Percentiles rank a stretch among this genome's conserved stretches.
phyloP scores from a whole-genome alignment of 2,329 filamentous ascomycete genomes.

The Parastagonospora avenae region DNA sequence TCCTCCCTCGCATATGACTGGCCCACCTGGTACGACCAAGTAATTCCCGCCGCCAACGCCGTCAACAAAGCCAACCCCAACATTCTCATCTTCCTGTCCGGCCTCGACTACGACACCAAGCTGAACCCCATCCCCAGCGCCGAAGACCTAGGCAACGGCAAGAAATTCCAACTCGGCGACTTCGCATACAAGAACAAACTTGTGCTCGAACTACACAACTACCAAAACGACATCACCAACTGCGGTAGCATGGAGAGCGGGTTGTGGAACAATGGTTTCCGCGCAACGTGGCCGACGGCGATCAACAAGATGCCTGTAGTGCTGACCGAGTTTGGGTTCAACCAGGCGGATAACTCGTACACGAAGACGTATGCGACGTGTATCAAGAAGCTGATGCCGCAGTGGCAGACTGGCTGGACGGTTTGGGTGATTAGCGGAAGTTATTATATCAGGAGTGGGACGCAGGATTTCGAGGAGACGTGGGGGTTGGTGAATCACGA shows the following conservation, averaged over 20 bases:
- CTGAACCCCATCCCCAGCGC: constrained; percentile 59
- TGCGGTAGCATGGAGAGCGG: constrained; percentile 56
- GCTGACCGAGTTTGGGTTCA: constrained; percentile 63
- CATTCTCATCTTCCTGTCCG: constrained; percentile 64
- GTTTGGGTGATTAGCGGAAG: constrained; percentile 64
- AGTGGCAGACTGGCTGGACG: constrained; percentile 65
- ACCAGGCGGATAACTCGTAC: constrained; percentile 52
- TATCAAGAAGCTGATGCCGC: constrained; percentile 57
- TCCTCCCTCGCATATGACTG: constrained; percentile 58
- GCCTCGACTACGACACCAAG: constrained; percentile 62
- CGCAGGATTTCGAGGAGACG: constrained; percentile 58
- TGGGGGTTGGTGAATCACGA: constrained; percentile 58
- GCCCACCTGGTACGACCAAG: constrained; percentile 60
- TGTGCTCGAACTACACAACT: constrained; percentile 67
- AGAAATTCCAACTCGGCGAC: constrained; percentile 53
- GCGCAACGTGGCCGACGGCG: constrained; percentile 53
- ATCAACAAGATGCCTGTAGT: constrained; percentile 59
- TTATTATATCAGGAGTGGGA: constrained; percentile 59
- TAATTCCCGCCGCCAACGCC: constrained; percentile 55
- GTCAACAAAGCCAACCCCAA: constrained; percentile 59
- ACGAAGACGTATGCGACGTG: constrained; percentile 59
- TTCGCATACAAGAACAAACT: constrained; percentile 61
- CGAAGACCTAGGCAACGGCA: constrained; percentile 55
- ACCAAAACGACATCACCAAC: constrained; percentile 57
- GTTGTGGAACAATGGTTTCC: constrained; percentile 59